phyloP scores from a whole-genome alignment of 257 asterid species.

The Jasminum sambac region DNA sequence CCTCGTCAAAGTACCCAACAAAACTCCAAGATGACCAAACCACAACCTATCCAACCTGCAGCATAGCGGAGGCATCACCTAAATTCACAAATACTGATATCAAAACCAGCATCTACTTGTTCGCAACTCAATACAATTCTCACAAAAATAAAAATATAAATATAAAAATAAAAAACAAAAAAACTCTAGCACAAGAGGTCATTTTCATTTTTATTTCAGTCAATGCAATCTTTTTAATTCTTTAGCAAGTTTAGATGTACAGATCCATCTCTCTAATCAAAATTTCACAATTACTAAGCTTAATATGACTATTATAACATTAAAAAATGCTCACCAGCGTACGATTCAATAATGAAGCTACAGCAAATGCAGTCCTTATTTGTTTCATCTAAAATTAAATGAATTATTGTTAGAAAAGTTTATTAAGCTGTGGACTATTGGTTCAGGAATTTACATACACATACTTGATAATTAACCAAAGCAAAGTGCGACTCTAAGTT shows the following conservation, averaged over 20 bases:
- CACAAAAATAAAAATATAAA: too few species aligned
- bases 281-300: conserved; percentile 1
- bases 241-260: too few species aligned
- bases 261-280: too few species aligned
- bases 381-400: conserved; percentile 73
- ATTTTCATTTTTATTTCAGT: too few species aligned
- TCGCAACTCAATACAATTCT: conserved; percentile 17
- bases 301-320: conserved; percentile 11
- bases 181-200: not conserved
- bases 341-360: conserved; percentile 86
- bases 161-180: conserved; percentile 35
- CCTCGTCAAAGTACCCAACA: conserved; percentile 76
- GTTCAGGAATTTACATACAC: conserved; percentile 24
- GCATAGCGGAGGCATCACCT: conserved; percentile 99
- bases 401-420: conserved; percentile 22
- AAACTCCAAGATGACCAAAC: conserved; percentile 96
- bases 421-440: conserved; percentile 4
- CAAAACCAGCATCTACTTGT: too few species aligned
- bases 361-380: conserved; percentile 91
- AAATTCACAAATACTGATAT: conserved; percentile 54
- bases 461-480: conserved; percentile 92
- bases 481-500: conserved; percentile 84
- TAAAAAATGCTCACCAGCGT: conserved; percentile 68
- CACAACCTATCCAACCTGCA: conserved; percentile 99
- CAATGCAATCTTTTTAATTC: too few species aligned